A percentile compares a stretch with the other conserved stretches of the same genome.
Evolutionary conservation across 164 flowering plant species (phyloP).

Genomic region (Magnolia officinalis): DNA sequence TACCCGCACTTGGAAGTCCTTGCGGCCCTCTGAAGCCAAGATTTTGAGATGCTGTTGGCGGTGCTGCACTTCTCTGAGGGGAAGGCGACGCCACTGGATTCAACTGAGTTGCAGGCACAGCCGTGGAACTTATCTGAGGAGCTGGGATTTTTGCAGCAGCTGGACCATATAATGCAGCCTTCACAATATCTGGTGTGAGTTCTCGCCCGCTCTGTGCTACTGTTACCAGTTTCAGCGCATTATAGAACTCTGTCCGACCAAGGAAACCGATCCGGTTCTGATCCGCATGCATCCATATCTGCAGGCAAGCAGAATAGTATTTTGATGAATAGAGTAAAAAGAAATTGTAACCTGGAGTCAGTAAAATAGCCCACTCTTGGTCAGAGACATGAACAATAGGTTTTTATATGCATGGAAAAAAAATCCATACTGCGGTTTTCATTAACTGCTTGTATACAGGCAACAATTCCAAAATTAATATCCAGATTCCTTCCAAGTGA

Average conservation of each 20-base stretch:
- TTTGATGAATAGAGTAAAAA: not conserved
- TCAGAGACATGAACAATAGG: not conserved
- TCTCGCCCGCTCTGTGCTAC: constrained; percentile 95
- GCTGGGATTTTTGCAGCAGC: constrained; percentile 95
- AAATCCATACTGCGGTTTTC: not conserved
- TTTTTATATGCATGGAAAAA: not conserved
- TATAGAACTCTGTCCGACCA: constrained; percentile 77
- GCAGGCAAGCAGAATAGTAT: constrained; percentile 12
- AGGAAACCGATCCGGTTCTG: constrained; percentile 72
- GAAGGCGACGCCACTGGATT: constrained; percentile 35
- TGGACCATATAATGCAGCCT: constrained; percentile 81
- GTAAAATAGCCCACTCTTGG: not conserved
- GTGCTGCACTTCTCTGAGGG: constrained; percentile 34
- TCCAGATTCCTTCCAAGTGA: not conserved
- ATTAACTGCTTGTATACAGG: not conserved
- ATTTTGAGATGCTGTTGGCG: constrained; percentile 39
- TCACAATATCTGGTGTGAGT: constrained; percentile 83
- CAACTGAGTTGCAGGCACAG: constrained; percentile 36
- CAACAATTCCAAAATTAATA: not conserved
- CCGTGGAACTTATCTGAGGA: constrained; percentile 72
- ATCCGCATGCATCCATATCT: constrained; percentile 94
- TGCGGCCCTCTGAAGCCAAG: constrained; percentile 54
- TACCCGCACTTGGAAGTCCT: constrained; percentile 29
- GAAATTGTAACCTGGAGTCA: not conserved
- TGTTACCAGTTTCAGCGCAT: constrained; percentile 90